Conservation (phyloP, 208 protist genomes). For the Leishmania braziliensis region DNA sequence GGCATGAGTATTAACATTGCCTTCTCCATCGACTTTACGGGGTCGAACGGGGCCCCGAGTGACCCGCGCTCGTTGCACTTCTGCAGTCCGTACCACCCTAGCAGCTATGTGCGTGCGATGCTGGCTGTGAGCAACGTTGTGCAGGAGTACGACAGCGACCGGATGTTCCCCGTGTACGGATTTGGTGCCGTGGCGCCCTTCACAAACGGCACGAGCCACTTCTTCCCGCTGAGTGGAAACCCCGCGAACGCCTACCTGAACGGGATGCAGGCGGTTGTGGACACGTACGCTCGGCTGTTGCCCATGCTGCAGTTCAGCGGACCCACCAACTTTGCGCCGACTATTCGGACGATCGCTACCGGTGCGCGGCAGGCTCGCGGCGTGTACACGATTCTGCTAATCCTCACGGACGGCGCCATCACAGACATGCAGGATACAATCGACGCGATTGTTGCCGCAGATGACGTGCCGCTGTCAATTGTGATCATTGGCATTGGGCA, state of each 20-base stretch:
- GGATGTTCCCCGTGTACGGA: conserved; percentile 46
- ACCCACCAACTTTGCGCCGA: conserved; percentile 71
- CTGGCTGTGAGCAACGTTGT: conserved; percentile 44
- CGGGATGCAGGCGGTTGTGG: conserved; percentile 59
- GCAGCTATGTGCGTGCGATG: conserved; percentile 53
- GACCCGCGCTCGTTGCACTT: conserved; percentile 69
- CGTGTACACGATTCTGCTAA: conserved; percentile 88
- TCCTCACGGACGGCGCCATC: conserved; percentile 82
- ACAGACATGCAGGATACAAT: conserved; percentile 81
- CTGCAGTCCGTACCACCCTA: conserved; percentile 30
- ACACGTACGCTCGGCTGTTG: conserved; percentile 47
- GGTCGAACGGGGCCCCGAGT: conserved; percentile 52
- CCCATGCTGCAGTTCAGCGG: conserved; percentile 45
- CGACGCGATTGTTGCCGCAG: conserved; percentile 73
- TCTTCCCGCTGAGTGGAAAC: conserved; percentile 54
- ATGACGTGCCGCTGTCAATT: conserved; percentile 82
- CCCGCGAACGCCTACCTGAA: conserved; percentile 41
- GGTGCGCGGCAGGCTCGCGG: conserved; percentile 27
- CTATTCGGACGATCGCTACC: conserved; percentile 31
- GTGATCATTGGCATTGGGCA: conserved; percentile 92
- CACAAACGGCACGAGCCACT: conserved; percentile 48
- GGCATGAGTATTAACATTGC: conserved; percentile 66
- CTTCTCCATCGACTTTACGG: conserved; percentile 82
- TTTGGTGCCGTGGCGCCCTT: conserved; percentile 48
- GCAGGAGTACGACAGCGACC: conserved; percentile 60